phyloP scores from a whole-genome alignment of 495 filamentous ascomycete species.

The Podospora pseudoanserina region DNA sequence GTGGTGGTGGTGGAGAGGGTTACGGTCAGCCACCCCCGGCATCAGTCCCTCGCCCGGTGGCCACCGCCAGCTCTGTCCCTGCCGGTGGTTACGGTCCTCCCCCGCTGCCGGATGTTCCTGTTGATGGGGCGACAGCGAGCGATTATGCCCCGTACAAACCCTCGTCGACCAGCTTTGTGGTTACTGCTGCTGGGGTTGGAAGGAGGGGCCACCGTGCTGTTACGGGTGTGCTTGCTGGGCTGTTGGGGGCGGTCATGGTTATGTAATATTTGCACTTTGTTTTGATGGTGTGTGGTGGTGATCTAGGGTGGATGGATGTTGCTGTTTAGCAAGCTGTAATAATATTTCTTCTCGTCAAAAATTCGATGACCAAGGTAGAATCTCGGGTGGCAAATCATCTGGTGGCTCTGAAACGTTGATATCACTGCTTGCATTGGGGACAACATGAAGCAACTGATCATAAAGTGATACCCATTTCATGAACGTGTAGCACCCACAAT shows the following conservation, averaged over 20 bases:
- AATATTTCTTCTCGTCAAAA: no score
- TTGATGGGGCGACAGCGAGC: not conserved
- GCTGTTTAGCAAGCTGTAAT: no score
- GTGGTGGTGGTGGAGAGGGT: no score
- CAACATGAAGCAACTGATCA: not conserved
- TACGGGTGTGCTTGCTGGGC: not conserved
- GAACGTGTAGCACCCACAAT: not conserved
- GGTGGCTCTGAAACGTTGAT: no score
- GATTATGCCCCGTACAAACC: not conserved
- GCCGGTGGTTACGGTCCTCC: not conserved
- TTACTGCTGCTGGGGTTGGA: not conserved
- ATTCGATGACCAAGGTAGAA: no score
- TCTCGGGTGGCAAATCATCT: no score
- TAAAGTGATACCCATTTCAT: not conserved
- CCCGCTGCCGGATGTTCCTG: not conserved
- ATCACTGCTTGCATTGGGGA: no score
- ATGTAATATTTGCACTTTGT: not conserved
- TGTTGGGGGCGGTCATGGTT: not conserved
- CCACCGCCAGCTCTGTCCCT: not conserved
- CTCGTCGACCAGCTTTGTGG: not conserved
- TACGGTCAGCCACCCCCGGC: no score
- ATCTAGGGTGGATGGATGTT: no score
- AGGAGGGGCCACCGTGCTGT: not conserved
- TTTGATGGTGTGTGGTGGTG: not conserved
- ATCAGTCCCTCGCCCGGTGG: no score